Base-by-base conservation (phyloP, 768 basidiomycete genomes). In the Lactarius deliciosus region DNA sequence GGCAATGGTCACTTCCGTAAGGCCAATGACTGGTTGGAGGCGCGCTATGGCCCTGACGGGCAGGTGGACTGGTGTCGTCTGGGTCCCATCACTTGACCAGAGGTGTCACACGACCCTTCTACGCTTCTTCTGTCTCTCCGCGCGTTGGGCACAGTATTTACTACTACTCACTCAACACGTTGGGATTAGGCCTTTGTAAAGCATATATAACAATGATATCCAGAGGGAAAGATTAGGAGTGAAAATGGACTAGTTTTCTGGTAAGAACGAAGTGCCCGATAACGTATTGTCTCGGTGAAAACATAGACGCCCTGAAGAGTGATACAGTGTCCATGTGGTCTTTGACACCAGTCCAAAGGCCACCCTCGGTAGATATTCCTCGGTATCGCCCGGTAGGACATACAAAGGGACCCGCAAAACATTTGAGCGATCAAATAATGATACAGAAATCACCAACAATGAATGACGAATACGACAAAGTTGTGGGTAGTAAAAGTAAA, bases 1-100 rank as follows among this genome's bases (percentile, higher is more conserved):
- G 94, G 92, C 58, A 96, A 95, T 75, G 86, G 85, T 59, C 96
- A 97, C 77, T 98, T 98, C 79, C 86, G 82, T 73, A 79, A 83
- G 65, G 91, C 94, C 53, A 96, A 97, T 74, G 83, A 88, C 63
- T 98, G 96, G 96, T 79, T 98, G 30, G 84, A 85, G 74, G 73
- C 81, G 64, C 86, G 85, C 71, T 96, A 97, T 73, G 95, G 94
- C 7, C 71, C 79, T 30, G 86, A 85, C 47, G 86, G 83, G 58
- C 80, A 76, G 66, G 88, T 94, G n/a, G 82, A 92, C 72, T 94
- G 91, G 91, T 87, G 87, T 73, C 79, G 76, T 57, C 77, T 84
- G 57, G 78, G 75, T 57, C 22, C 60, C 45, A 69, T 64, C 72
- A 70, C 60, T 50, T 70, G 68, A 70, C 68, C 63, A 20, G 28